These are phyloP conservation scores for Hanseniaspora lindneri DNA, from an alignment of 805 yeast species.

Conservation along the genomic window DNA sequence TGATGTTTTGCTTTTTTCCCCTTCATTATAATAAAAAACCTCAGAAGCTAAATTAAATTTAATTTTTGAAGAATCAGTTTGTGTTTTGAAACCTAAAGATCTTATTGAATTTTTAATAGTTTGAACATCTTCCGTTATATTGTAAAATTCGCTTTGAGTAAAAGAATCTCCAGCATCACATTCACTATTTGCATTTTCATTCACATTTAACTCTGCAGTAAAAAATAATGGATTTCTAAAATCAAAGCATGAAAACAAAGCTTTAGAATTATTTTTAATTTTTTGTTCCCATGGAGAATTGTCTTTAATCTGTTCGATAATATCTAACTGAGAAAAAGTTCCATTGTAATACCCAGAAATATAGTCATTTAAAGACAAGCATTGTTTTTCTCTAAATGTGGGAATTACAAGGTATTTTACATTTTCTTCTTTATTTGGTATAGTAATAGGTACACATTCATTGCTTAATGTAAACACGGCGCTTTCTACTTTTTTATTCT, in stretches of 20 bases:
- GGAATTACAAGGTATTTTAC: conserved; percentile 10
- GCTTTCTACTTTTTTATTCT: background rate
- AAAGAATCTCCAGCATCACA: no score
- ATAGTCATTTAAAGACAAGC: conserved; percentile 1
- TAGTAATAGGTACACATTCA: no score
- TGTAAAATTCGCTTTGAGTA: background rate
- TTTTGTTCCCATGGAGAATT: background rate
- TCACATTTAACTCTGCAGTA: background rate
- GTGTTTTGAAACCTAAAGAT: background rate
- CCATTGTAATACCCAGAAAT: conserved; percentile 1
- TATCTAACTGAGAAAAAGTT: background rate
- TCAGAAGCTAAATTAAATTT: conserved; percentile 10
- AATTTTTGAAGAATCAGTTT: background rate
- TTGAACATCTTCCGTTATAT: background rate
- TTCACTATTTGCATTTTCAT: background rate
- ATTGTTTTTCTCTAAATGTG: conserved; percentile 7
- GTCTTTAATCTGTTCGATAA: background rate
- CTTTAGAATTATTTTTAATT: background rate
- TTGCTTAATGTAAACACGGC: background rate
- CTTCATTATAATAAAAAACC: conserved; percentile 8
- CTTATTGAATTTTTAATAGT: conserved; percentile 2
- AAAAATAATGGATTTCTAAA: conserved; percentile 6
- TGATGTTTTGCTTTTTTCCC: background rate
- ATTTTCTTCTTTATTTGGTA: no score
- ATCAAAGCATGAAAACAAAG: background rate